Evolutionary conservation across 331 rosid genomes (phyloP).

Genomic region (Prunus yedoensis): DNA sequence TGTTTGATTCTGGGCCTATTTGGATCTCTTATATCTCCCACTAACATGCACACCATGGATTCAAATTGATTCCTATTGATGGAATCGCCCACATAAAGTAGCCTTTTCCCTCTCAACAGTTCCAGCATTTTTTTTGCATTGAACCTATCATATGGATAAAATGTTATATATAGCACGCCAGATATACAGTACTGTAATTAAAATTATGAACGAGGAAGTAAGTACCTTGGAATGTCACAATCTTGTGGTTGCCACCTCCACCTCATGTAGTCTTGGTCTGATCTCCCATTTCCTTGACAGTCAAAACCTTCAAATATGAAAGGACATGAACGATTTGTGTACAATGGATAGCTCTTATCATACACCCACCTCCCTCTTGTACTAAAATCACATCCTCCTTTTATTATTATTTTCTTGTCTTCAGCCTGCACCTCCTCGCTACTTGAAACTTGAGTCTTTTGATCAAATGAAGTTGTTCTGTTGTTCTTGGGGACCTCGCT

Average conservation of each 20-base stretch:
- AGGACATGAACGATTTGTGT: slow-evolving; percentile 64
- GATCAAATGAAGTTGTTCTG: background rate
- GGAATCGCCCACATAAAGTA: slow-evolving; percentile 95
- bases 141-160: slow-evolving; percentile 47
- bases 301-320: slow-evolving; percentile 89
- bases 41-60: slow-evolving; percentile 83
- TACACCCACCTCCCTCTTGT: slow-evolving; percentile 76
- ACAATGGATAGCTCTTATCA: slow-evolving; percentile 71
- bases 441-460: slow-evolving; percentile 17
- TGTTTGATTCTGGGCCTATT: slow-evolving; percentile 73
- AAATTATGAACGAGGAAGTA: background rate
- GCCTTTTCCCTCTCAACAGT: slow-evolving; percentile 75
- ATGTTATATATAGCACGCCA: no score
- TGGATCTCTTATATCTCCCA: slow-evolving; percentile 67
- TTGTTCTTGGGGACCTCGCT: slow-evolving; percentile 1
- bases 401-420: slow-evolving; percentile 20
- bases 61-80: slow-evolving; percentile 95
- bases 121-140: slow-evolving; percentile 89
- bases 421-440: background rate
- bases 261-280: slow-evolving; percentile 60
- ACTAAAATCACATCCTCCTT: slow-evolving; percentile 54
- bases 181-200: no score
- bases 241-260: slow-evolving; percentile 83
- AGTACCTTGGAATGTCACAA: slow-evolving; percentile 69
- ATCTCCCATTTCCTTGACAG: slow-evolving; percentile 83